Conservation (phyloP, 495 filamentous ascomycete species). For the Xylaria acuta region DNA sequence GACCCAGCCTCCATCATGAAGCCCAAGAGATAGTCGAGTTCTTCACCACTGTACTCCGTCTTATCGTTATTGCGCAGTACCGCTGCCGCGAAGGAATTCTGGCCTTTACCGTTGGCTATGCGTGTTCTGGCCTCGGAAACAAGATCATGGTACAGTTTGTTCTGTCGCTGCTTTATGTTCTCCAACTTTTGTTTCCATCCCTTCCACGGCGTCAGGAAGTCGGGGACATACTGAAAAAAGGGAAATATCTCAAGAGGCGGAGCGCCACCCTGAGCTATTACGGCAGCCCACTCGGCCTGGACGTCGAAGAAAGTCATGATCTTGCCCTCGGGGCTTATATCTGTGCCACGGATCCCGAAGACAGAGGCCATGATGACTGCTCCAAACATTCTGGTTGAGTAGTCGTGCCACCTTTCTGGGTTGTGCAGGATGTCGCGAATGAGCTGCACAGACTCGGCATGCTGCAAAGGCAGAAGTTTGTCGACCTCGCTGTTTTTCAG, state of each 20-base stretch:
- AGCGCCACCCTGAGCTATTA: slow-evolving; percentile 30
- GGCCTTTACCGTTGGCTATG: slow-evolving; percentile 18
- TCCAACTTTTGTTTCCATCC: slow-evolving; percentile 17
- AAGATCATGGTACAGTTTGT: slow-evolving; percentile 23
- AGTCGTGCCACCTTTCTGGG: slow-evolving; percentile 24
- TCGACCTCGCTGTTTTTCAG: slow-evolving; percentile 32
- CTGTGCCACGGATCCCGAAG: slow-evolving; percentile 22
- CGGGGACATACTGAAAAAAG: slow-evolving; percentile 9
- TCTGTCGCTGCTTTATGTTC: slow-evolving; percentile 13
- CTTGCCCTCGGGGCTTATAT: slow-evolving; percentile 14
- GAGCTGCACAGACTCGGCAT: slow-evolving; percentile 33
- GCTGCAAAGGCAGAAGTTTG: slow-evolving; percentile 38
- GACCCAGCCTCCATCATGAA: neutral
- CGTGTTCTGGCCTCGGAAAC: slow-evolving; percentile 7
- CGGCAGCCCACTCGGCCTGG: slow-evolving; percentile 23
- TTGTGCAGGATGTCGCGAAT: slow-evolving; percentile 30
- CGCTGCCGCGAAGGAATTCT: slow-evolving; percentile 17
- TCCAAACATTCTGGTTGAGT: slow-evolving; percentile 34
- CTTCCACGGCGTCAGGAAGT: slow-evolving; percentile 22
- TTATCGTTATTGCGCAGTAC: neutral
- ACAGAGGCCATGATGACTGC: slow-evolving; percentile 36
- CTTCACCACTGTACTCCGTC: neutral
- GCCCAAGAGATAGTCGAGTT: neutral
- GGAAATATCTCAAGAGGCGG: slow-evolving; percentile 21
- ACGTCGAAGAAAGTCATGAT: slow-evolving; percentile 23